Evolutionary conservation across 495 filamentous ascomycete species (phyloP), one percentile per base, ranked within the genome.

Genomic region (Talaromyces thailandensis): DNA sequence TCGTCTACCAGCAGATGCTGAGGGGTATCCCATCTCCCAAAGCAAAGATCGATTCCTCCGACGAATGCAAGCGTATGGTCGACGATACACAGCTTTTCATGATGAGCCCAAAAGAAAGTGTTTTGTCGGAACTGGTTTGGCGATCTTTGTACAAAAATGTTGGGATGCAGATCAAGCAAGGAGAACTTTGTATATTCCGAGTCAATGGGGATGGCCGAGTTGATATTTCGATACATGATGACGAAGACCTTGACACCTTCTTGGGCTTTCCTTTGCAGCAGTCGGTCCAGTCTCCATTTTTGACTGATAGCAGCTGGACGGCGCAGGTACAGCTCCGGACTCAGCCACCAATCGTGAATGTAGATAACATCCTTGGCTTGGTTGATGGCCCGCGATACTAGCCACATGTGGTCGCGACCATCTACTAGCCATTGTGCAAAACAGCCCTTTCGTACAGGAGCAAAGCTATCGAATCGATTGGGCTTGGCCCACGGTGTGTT

Each of bases 101-200:
- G 94, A 70, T 99, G 94, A 25, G 94, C 94, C 83, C 94, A 99
- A 78, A 98, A 99, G 76, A 99, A 99, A n/a, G 95, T 96, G 64
- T 96, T 96, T 76, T 99, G 96, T 62, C 94, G 87, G 72, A 96
- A 92, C 71, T 99, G 94, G 66, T 99, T 97, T 1, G 94, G 94
- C 2, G 92, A 96, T 66, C 94, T 82, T 67, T 98, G 91, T 8
- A 99, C 92, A 68, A 96, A 95, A 63, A 99, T 83, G 68, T 99
- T 99, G 8, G 92, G 92, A 68, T 97, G 93, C 12, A 99, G 81
- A 66, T 98, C 95, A 23, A 99, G 86, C 45, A 99, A 84, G 3
- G 93, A 96, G 76, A 95, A 97, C 67, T 99, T 99, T 23, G 95
- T 95, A 71, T 98, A 97, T 67, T 96, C 91, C n/a, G 92, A 96